Conservation (phyloP, 495 filamentous ascomycete genomes). For the Penicillium antarcticum region DNA sequence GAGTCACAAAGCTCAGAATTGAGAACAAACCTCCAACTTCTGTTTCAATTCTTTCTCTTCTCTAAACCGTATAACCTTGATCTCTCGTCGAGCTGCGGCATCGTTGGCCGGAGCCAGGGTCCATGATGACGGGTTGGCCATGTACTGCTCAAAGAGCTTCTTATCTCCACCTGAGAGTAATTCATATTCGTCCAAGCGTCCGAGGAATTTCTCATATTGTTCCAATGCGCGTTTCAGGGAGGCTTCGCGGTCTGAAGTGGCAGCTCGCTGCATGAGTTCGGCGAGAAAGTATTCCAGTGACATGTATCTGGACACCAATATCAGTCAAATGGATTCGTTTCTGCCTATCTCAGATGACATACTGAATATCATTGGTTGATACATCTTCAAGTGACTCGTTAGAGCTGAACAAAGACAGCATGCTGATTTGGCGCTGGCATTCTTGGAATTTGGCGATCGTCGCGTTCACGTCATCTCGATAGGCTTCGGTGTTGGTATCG, state of each 20-base stretch:
- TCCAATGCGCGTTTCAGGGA: constrained; percentile 59
- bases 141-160: constrained; percentile 69
- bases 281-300: constrained; percentile 65
- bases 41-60: constrained; percentile 82
- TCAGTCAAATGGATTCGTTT: constrained; percentile 19
- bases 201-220: constrained; percentile 74
- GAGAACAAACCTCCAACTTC: constrained; percentile 64
- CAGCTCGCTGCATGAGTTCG: constrained; percentile 59
- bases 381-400: constrained; percentile 92
- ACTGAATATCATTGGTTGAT: constrained; percentile 78
- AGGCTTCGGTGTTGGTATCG: constrained; percentile 55
- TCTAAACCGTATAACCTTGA: constrained; percentile 83
- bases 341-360: constrained; percentile 34
- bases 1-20: not conserved
- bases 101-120: constrained; percentile 67
- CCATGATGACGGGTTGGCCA: constrained; percentile 62
- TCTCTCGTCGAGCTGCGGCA: constrained; percentile 66
- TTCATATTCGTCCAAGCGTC: constrained; percentile 71
- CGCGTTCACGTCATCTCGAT: constrained; percentile 62
- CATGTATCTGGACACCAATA: constrained; percentile 53
- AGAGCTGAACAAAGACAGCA: constrained; percentile 77
- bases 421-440: constrained; percentile 63
- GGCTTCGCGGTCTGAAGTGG: constrained; percentile 55
- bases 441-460: constrained; percentile 69
- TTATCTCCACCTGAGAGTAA: constrained; percentile 64